Conservation (phyloP, 805 yeast genomes). For the Cyberlindnera saturnus region DNA sequence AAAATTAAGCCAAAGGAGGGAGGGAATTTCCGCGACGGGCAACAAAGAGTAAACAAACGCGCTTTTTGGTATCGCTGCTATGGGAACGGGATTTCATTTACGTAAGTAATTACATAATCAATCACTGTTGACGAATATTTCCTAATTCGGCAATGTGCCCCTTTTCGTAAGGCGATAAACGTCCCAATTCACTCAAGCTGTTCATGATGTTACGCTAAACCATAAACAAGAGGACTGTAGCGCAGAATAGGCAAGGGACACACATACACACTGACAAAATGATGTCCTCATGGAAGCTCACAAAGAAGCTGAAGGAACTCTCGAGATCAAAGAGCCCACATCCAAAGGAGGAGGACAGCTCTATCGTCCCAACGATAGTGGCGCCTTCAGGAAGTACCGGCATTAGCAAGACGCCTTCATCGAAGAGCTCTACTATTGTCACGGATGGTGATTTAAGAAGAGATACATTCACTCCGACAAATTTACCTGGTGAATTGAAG, state of each 20-base stretch:
- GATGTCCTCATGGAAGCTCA: slow-evolving; percentile 35
- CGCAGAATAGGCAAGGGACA: background rate
- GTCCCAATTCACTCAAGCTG: too few species aligned
- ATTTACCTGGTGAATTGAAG: background rate
- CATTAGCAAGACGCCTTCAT: background rate
- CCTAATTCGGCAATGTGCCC: too few species aligned
- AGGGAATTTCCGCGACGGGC: too few species aligned
- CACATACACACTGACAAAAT: slow-evolving; percentile 5
- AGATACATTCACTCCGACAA: slow-evolving; percentile 9
- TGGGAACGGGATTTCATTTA: too few species aligned
- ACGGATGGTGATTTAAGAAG: slow-evolving; percentile 8
- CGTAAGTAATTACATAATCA: too few species aligned
- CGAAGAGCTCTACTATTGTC: slow-evolving; percentile 4
- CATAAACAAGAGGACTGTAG: background rate
- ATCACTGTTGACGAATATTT: too few species aligned
- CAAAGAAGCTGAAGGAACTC: slow-evolving; percentile 32
- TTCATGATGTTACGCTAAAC: too few species aligned
- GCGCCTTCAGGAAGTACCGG: slow-evolving; percentile 4
- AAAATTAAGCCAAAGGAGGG: too few species aligned
- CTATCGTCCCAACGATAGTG: slow-evolving; percentile 5
- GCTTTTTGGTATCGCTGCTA: too few species aligned
- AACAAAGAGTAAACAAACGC: too few species aligned
- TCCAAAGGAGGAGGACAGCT: slow-evolving; percentile 5
- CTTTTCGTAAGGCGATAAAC: too few species aligned
- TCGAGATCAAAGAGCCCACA: slow-evolving; percentile 20